These are phyloP conservation scores for Centella asiatica DNA, from an alignment of 129 eudicot genomes.

Conservation along the genomic window DNA sequence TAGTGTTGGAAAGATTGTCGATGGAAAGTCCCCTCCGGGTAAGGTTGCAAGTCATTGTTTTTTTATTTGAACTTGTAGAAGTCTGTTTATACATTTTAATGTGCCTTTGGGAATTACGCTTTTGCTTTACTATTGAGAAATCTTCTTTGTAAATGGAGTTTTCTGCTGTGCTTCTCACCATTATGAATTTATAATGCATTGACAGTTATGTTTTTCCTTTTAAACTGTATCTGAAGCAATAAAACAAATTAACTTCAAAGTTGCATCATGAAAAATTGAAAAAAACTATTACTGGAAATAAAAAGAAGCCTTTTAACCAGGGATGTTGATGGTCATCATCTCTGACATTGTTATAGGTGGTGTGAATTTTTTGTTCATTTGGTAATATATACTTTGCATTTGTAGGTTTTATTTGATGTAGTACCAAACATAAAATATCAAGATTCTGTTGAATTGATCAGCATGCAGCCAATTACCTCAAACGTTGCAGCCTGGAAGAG, in stretches of 20 bases:
- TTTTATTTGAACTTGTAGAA: neutral
- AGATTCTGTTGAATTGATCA: constrained; percentile 78
- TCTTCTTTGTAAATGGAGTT: constrained; percentile 11
- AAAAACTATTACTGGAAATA: too few relatives aligned
- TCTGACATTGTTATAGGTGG: neutral
- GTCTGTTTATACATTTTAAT: constrained; percentile 1
- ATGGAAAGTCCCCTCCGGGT: constrained; percentile 92
- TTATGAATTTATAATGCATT: neutral
- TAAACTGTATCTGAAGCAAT: neutral
- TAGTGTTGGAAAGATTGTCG: constrained; percentile 87
- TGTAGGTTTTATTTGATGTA: constrained; percentile 85
- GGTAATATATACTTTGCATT: constrained; percentile 2
- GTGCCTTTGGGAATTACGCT: neutral
- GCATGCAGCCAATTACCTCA: constrained; percentile 97
- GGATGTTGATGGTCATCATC: constrained; percentile 4
- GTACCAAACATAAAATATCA: constrained; percentile 82
- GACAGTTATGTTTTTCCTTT: neutral
- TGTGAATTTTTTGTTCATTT: neutral
- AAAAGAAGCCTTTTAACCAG: too few relatives aligned
- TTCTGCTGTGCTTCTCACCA: neutral
- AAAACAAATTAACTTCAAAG: too few relatives aligned
- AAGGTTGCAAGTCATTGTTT: constrained; percentile 19
- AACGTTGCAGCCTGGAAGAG: constrained; percentile 85
- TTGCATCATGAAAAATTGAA: too few relatives aligned
- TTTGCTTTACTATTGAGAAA: constrained; percentile 4